Evolutionary conservation across 2,329 filamentous ascomycete genomes (phyloP), one percentile per base, ranked within the genome.

Genomic region (Sordariomycetes sp.): DNA sequence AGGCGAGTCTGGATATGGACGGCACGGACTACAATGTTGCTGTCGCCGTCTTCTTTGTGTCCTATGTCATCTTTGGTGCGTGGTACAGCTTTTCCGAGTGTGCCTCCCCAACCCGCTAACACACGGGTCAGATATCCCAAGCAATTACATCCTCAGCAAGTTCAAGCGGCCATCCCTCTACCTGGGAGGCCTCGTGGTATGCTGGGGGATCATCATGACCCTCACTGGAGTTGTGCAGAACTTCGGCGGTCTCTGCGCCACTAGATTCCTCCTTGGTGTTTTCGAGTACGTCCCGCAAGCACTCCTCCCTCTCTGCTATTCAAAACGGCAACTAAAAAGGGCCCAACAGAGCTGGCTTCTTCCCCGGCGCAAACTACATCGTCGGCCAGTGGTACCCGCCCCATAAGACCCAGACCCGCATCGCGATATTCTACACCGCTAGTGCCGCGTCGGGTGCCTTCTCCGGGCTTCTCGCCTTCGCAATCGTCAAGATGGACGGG

Each of bases 211-310:
- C 51, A 74, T 74, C 53, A 88, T 85, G 0, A 70, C 90, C 6
- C 79, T 78, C 40, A 89, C 83, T 0, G 87, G 81, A 0, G 89
- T 87, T 62, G 83, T 87, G 11, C 64, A 81, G 34, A 76, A 78
- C 59, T 74, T 80, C 25, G 70, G 75, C 1, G 69, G 73, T 20
- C 69, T 75, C 2, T 82, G 76, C 43, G 85, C 76, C 18, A 85
- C 89, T 0, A 81, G 87, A 4, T 89, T 90, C 63, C 62, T 89
- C 0, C 76, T 89, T 0, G 83, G 83, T 11, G 69, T 86, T 12
- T 88, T 89, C 60, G 87, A 90, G 3, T 46, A 18, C 18, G 40
- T 43, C 34, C 1, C 28, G 8, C 28, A 32, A 8, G 8, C 4
- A n/a, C 8, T 40, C 18, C 40, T n/a, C 6, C 18, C 40, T 46